Base-by-base conservation (phyloP, 108 stramenopile genomes). In the Skeletonema costatum region DNA sequence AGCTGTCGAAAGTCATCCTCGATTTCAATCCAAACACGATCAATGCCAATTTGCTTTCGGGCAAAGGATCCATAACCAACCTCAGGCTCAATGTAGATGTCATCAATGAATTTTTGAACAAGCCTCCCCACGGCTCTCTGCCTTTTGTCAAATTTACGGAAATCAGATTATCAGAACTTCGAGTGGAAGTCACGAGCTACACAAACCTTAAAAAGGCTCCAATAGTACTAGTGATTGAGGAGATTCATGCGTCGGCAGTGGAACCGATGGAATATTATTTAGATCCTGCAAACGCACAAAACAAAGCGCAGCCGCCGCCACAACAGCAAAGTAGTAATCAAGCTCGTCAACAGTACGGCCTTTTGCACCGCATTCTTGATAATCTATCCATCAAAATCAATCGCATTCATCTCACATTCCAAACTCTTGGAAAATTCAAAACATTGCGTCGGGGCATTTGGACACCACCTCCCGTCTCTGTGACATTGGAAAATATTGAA, bases 201-300 rank as follows among this genome's bases (percentile, higher is more conserved):
- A 86, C 91, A 3, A 94, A 94, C 73, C 50, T 94, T 2, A 90
- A 89, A 32, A 92, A 91, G 76, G 84, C 91, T 21, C 93, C 93
- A 5, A 92, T 94, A 29, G 82, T 89, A 0, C 71, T 94, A 21
- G 87, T 92, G 38, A 90, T 94, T 66, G 90, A 88, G 11, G 71
- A 85, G 35, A 74, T 92, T 50, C 46, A 71, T n/a, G 90, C 83
- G 0, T 61, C 46, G 6, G 60, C 87, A 2, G 67, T 80, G 14
- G 93, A 94, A 63, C 87, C 88, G 7, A 60, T 94, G 39, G 80
- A 84, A 0, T 89, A 85, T 76, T 36, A 73, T 30, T 25, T 61
- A 19, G 68, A 62, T 58, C 33, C 71, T 60, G 38, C 66, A 61
- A 16, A 75, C 46, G 19, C n/a, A 64, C 10, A 72, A 75, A 61